phyloP scores from a whole-genome alignment of 2,329 filamentous ascomycete species.

The Beauveria scarabaeidicola region DNA sequence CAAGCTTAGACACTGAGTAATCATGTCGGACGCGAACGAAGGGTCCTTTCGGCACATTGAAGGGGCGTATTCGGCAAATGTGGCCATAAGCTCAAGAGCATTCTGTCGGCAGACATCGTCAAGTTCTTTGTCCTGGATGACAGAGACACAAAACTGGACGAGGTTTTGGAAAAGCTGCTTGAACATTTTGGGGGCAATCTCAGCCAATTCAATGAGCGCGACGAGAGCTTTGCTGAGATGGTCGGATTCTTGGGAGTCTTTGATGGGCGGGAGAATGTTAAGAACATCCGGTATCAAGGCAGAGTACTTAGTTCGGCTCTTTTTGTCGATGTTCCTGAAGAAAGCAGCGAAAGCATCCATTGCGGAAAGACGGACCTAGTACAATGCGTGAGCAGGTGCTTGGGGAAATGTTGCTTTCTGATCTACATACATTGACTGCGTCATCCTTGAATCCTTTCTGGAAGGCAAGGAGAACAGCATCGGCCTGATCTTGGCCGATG shows the following conservation, averaged over 20 bases:
- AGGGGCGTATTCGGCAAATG: conserved; percentile 90
- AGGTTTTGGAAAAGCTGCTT: conserved; percentile 87
- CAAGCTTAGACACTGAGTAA: conserved; percentile 91
- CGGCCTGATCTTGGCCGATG: conserved; percentile 92
- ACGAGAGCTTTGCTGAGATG: conserved; percentile 84
- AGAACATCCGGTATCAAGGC: conserved; percentile 80
- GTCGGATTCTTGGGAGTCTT: conserved; percentile 83
- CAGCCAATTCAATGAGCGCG: conserved; percentile 87
- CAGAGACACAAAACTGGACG: conserved; percentile 84
- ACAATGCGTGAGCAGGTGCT: conserved; percentile 7
- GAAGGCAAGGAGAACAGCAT: conserved; percentile 81
- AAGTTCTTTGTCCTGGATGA: conserved; percentile 93
- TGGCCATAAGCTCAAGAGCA: conserved; percentile 92
- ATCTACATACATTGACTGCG: conserved; percentile 57
- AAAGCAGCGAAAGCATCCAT: conserved; percentile 97
- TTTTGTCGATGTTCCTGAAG: conserved; percentile 85
- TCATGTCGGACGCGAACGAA: conserved; percentile 93
- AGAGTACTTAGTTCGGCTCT: conserved; percentile 81
- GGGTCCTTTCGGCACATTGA: conserved; percentile 91
- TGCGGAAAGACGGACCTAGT: conserved; percentile 76
- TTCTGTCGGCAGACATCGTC: conserved; percentile 87
- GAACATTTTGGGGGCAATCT: conserved; percentile 96
- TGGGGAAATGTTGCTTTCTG: conserved; percentile 13
- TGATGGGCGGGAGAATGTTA: conserved; percentile 89
- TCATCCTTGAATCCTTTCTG: conserved; percentile 87